These are phyloP conservation scores for Calocera cornea DNA, from an alignment of 768 basidiomycete genomes.

Conservation along the genomic window DNA sequence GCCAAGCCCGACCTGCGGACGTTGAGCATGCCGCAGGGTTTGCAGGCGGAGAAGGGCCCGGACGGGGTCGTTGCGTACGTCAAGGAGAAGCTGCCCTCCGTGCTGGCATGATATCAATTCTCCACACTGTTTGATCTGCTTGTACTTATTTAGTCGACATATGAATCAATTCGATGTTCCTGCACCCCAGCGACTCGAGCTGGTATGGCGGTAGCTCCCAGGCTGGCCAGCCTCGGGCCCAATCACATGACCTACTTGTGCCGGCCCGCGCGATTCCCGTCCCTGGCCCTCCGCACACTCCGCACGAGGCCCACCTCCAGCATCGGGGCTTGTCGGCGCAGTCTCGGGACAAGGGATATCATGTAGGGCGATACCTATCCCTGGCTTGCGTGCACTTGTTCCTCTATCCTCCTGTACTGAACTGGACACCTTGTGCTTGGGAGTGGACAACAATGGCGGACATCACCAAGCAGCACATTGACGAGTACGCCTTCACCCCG, in stretches of 20 bases:
- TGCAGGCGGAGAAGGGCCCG: slow-evolving; percentile 20
- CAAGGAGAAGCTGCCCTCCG: slow-evolving; percentile 11
- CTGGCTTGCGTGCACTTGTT: no score
- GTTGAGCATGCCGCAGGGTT: slow-evolving; percentile 20
- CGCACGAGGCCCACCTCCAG: no score
- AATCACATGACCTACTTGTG: background rate
- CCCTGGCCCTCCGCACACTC: no score
- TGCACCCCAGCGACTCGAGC: no score
- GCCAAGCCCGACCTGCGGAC: slow-evolving; percentile 22
- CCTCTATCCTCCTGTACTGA: background rate
- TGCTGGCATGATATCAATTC: no score
- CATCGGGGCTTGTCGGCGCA: background rate
- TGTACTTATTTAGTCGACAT: no score
- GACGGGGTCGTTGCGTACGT: slow-evolving; percentile 21
- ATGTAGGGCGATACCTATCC: no score
- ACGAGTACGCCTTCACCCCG: background rate
- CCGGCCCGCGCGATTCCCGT: background rate
- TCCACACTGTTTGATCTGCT: no score
- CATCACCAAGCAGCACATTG: background rate
- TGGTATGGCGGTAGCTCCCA: no score
- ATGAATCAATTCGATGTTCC: no score
- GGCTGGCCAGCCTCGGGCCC: no score
- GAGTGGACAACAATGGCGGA: background rate
- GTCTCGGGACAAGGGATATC: no score
- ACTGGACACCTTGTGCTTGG: background rate